Conservation (phyloP, 768 basidiomycete species). For the Hypholoma sublateritium region DNA sequence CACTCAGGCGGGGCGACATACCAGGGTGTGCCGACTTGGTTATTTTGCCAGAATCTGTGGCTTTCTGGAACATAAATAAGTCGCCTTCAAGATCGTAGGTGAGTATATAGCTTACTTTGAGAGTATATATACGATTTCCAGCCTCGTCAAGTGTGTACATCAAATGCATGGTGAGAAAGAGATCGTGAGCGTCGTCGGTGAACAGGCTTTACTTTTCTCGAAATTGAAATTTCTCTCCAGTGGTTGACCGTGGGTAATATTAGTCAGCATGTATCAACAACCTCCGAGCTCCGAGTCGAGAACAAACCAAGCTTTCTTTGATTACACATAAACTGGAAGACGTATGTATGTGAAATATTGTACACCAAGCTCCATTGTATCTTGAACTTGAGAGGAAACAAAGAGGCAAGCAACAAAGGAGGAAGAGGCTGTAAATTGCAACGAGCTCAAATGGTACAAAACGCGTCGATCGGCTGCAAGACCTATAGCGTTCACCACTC, state of each 20-base stretch:
- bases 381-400: no score
- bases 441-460: no score
- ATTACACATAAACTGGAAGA: no score
- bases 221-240: neutral
- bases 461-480: no score
- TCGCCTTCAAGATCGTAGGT: neutral
- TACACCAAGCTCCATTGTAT: neutral
- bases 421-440: no score
- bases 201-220: neutral
- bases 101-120: constrained; percentile 69
- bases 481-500: no score
- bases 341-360: neutral
- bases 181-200: neutral
- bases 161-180: constrained; percentile 73
- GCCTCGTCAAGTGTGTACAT: constrained; percentile 86
- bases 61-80: constrained; percentile 58
- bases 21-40: constrained; percentile 98
- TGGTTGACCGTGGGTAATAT: neutral
- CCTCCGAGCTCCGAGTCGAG: no score
- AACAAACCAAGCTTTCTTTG: no score
- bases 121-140: constrained; percentile 87
- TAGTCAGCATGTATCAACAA: neutral
- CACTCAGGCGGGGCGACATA: constrained; percentile 33
- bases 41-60: constrained; percentile 74
- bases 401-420: no score